Evolutionary conservation across 2,329 filamentous ascomycete genomes (phyloP).

Genomic region (Catunica adiposa): DNA sequence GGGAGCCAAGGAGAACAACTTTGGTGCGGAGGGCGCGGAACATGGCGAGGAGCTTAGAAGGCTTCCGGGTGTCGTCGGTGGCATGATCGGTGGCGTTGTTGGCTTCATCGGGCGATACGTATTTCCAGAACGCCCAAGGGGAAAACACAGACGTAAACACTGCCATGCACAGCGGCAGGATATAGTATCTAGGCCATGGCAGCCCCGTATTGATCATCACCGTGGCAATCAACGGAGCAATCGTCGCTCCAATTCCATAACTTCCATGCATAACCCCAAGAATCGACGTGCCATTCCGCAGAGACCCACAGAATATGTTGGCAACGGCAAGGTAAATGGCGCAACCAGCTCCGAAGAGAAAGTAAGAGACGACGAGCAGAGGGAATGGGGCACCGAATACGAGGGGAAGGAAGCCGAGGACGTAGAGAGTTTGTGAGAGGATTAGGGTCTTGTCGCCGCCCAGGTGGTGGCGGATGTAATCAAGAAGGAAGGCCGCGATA

Average conservation of each 20-base stretch:
- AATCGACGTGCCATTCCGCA: conserved; percentile 36
- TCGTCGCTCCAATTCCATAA: conserved; percentile 48
- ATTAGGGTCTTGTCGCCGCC: conserved; percentile 50
- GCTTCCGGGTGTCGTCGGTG: not conserved
- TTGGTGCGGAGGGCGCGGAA: conserved; percentile 32
- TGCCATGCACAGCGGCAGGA: conserved; percentile 44
- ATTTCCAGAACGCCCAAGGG: conserved; percentile 49
- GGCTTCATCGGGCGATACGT: conserved; percentile 26
- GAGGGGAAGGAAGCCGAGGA: conserved; percentile 47
- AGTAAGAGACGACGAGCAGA: conserved; percentile 49
- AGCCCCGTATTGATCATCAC: conserved; percentile 39
- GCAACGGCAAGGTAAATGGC: conserved; percentile 39
- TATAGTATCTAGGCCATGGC: conserved; percentile 57
- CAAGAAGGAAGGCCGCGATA: conserved; percentile 51
- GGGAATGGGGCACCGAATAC: conserved; percentile 54
- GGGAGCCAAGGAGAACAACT: conserved; percentile 54
- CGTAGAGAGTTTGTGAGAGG: conserved; percentile 38
- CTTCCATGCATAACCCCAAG: conserved; percentile 50
- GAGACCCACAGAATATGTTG: conserved; percentile 42
- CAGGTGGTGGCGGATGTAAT: conserved; percentile 42
- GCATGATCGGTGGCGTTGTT: conserved; percentile 18
- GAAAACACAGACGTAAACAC: conserved; percentile 39
- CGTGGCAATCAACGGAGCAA: conserved; percentile 60
- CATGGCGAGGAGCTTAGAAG: conserved; percentile 24
- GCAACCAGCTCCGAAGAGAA: conserved; percentile 45